A percentile compares a stretch with the other conserved stretches of the same genome.
Conservation (phyloP, 1,284 basidiomycete species). For the Moniliophthora roreri region DNA sequence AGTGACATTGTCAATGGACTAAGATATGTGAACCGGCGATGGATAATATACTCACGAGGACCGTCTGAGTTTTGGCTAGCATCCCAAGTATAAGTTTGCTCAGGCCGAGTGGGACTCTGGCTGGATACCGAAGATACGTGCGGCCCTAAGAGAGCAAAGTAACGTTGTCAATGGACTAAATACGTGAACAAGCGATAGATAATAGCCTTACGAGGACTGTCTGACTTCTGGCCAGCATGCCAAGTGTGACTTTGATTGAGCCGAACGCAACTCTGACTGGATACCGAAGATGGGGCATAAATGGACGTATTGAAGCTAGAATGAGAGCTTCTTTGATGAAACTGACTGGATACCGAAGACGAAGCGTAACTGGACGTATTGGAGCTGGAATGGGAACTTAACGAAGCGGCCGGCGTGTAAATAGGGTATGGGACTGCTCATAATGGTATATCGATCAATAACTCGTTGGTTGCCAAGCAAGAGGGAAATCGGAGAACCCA, state of each 20-base stretch:
- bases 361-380: slow-evolving; percentile 17
- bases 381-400: slow-evolving; percentile 17
- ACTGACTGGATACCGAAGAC: slow-evolving; percentile 8
- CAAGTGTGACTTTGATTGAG: no score
- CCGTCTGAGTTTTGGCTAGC: slow-evolving; percentile 5
- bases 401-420: slow-evolving; percentile 15
- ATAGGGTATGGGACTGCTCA: slow-evolving; percentile 18
- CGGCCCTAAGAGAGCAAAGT: no score
- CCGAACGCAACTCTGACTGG: no score
- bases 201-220: no score
- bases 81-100: slow-evolving; percentile 22
- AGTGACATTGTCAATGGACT: neutral
- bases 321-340: slow-evolving; percentile 14
- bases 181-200: no score
- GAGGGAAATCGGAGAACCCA: slow-evolving; percentile 9
- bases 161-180: no score
- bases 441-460: neutral
- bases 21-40: neutral
- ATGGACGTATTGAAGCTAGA: no score
- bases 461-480: neutral
- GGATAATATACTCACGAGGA: slow-evolving; percentile 12
- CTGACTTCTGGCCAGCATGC: no score
- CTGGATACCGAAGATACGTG: no score
- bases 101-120: no score
- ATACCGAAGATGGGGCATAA: no score